Evolutionary conservation across 192 early-diverging fungal species (phyloP).

Genomic region (Chytriomyces hyalinus): DNA sequence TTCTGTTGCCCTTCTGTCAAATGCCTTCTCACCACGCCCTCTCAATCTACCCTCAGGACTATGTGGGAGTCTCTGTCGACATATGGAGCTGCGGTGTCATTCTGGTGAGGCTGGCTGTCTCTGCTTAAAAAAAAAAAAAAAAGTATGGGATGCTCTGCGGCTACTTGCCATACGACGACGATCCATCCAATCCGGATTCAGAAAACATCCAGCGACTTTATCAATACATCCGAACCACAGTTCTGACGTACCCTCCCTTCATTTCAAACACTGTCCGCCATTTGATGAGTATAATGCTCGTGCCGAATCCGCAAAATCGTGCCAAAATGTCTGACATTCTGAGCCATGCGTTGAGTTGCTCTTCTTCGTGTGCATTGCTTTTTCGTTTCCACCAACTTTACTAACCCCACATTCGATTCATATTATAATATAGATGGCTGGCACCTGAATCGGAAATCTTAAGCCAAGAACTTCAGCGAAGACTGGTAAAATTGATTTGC

Average conservation of each 20-base stretch:
- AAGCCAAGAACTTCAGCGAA: constrained; percentile 31
- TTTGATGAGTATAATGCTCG: constrained; percentile 57
- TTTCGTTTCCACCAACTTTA: background rate
- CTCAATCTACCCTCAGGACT: constrained; percentile 5
- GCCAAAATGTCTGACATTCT: constrained; percentile 65
- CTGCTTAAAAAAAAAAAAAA: constrained; percentile 1
- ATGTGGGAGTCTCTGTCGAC: constrained; percentile 25
- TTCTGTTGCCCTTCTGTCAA: background rate
- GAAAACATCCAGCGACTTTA: constrained; percentile 67
- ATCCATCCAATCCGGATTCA: constrained; percentile 62
- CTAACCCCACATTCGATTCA: constrained; percentile 21
- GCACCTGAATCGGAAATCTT: constrained; percentile 44
- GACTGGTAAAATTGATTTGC: constrained; percentile 9
- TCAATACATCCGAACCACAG: constrained; percentile 63
- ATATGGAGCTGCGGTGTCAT: constrained; percentile 49
- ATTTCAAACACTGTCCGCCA: constrained; percentile 49
- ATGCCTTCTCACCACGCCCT: background rate
- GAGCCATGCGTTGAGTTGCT: constrained; percentile 58
- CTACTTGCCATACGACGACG: constrained; percentile 67
- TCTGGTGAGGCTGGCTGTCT: constrained; percentile 1
- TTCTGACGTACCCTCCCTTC: constrained; percentile 59
- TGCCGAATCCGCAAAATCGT: constrained; percentile 57
- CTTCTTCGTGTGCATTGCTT: background rate
- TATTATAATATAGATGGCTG: constrained; percentile 39
- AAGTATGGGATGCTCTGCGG: constrained; percentile 68